Percentiles rank a stretch among this genome's conserved stretches.
These are phyloP conservation scores for Exophiala bonariae DNA, from an alignment of 2,329 filamentous ascomycete species.

Conservation along the genomic window DNA sequence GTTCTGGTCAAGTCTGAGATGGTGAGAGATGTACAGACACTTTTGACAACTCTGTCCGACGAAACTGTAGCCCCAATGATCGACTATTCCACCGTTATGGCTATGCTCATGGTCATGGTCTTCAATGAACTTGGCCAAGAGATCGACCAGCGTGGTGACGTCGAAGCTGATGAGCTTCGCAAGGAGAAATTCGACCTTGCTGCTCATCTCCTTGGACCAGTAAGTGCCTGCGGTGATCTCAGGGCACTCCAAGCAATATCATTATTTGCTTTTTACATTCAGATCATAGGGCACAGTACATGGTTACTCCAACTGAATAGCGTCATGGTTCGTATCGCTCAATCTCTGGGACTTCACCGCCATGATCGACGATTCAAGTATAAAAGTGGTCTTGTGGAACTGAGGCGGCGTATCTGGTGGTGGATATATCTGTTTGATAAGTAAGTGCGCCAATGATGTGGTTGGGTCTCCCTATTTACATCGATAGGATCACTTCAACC, in stretches of 20 bases:
- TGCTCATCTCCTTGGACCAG: not conserved
- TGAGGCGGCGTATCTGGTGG: slow-evolving; percentile 1
- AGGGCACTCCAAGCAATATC: not conserved
- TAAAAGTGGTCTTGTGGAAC: not conserved
- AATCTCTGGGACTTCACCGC: not conserved
- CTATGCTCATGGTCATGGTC: not conserved
- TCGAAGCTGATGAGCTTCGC: not conserved
- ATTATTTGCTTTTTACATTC: not conserved
- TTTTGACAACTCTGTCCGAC: not conserved
- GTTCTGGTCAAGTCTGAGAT: not conserved
- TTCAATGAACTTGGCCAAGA: not conserved
- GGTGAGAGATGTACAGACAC: not conserved
- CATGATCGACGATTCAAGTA: slow-evolving; percentile 2
- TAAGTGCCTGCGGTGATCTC: not conserved
- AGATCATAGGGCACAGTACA: not conserved
- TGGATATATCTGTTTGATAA: slow-evolving; percentile 2
- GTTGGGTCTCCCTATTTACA: not conserved
- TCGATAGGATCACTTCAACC: not conserved
- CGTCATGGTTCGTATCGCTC: not conserved
- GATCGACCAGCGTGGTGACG: no score
- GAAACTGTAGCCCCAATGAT: no score
- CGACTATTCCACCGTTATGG: not conserved
- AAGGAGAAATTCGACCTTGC: not conserved
- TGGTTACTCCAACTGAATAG: not conserved
- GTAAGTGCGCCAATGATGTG: not conserved